These are phyloP conservation scores for Chlorella sp. DNA, from an alignment of 139 green algal species.

Conservation along the genomic window DNA sequence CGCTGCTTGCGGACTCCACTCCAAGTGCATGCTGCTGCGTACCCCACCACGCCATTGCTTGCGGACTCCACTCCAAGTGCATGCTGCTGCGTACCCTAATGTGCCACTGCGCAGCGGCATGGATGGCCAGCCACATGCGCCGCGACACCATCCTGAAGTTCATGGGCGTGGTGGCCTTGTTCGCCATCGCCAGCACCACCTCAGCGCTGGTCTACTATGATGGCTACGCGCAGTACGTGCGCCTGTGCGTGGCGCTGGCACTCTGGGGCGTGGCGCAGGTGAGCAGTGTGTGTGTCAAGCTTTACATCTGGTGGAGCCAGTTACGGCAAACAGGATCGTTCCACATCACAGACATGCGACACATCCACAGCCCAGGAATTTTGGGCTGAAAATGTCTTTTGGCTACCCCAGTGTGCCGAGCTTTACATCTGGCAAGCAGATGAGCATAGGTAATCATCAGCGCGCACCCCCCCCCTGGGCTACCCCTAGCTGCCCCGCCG, in stretches of 20 bases:
- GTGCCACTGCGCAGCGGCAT: constrained; percentile 15
- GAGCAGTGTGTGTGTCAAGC: not conserved
- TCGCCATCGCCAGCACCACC: constrained; percentile 17
- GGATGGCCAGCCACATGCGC: constrained; percentile 13
- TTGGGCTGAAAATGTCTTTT: too few relatives aligned
- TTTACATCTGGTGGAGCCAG: too few relatives aligned
- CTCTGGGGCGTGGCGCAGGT: constrained; percentile 38
- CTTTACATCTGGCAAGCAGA: too few relatives aligned
- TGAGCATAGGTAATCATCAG: too few relatives aligned
- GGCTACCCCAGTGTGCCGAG: too few relatives aligned
- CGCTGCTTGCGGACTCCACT: too few relatives aligned
- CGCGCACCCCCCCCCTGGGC: too few relatives aligned
- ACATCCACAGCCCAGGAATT: too few relatives aligned
- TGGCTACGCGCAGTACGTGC: constrained; percentile 14
- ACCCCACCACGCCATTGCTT: too few relatives aligned
- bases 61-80: not conserved
- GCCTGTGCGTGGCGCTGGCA: constrained; percentile 26
- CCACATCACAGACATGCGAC: too few relatives aligned
- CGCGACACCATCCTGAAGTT: constrained; percentile 21
- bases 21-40: not conserved
- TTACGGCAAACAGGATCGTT: too few relatives aligned
- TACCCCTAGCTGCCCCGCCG: too few relatives aligned
- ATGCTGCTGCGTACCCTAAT: not conserved
- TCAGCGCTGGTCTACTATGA: constrained; percentile 10
- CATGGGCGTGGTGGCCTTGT: constrained; percentile 8